Base-by-base conservation (phyloP, 1,284 basidiomycete species). In the Pterulicium gracile region DNA sequence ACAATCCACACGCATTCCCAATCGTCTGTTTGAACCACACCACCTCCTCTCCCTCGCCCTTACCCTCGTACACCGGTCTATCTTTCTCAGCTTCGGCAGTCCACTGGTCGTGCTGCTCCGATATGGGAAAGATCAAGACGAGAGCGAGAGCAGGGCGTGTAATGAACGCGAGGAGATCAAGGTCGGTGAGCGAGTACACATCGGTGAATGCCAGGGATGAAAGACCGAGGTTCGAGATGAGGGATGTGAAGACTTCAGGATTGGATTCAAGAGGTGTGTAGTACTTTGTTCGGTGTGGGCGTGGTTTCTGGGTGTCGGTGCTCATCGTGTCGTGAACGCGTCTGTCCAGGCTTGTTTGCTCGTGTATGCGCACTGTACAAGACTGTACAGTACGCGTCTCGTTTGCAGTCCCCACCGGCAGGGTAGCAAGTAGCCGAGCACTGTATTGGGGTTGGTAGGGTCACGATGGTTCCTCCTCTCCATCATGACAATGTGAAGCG, bases 11-110 rank as follows among this genome's bases (percentile, higher is more conserved):
- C 13, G 44, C 44, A 15, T 45, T 39, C 15, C 27, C 24, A 15
- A 45, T 45, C 10, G 44, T 45, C 44, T 45, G 44, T 45, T 34
- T 24, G 32, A 19, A 45, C 44, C 44, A 45, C 12, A 45, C 22
- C 13, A 39, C 44, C 15, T 22, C 24, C 15, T 45, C 44, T n/a
- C 15, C 44, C 15, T 34, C 44, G 10, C 44, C 44, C 4, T 34
- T 39, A 13, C 32, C 44, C 44, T 35, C 13, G 32, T 39, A 39
- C 15, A 35, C 44, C 7, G 27, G 27, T 10, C 27, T 7, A n/a
- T 32, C 27, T 32, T 32, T 32, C 27, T 32, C 27, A 7, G 7
- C n/a, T 32, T 32, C 27, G 7, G 27, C 27, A 10, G n/a, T 32
- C 27, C 27, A n/a, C 27, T 32, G 7, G 15, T 35, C 27, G 17